Percentiles rank a stretch among this genome's conserved stretches.
phyloP scores from a whole-genome alignment of 1,139 yeast species.

The Zhuliangozyma blackwelliae region DNA sequence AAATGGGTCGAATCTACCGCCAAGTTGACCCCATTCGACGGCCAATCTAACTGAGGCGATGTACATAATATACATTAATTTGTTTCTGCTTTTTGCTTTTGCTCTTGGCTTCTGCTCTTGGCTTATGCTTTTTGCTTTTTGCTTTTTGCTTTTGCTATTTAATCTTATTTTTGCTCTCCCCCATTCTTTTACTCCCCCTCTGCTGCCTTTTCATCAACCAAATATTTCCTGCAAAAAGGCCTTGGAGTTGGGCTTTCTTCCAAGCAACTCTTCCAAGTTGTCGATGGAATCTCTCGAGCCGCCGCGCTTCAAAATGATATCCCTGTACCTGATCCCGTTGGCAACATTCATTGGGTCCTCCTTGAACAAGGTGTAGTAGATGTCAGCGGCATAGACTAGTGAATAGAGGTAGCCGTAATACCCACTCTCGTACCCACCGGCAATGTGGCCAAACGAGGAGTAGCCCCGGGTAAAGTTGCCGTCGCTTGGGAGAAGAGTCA shows the following conservation, averaged over 20 bases:
- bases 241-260: slow-evolving; percentile 67
- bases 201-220: slow-evolving; percentile 10
- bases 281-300: slow-evolving; percentile 69
- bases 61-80: neutral
- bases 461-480: slow-evolving; percentile 58
- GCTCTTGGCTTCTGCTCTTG: neutral
- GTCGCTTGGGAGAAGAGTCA: slow-evolving; percentile 55
- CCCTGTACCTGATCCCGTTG: slow-evolving; percentile 66
- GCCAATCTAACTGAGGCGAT: slow-evolving; percentile 26
- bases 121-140: neutral
- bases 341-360: slow-evolving; percentile 60
- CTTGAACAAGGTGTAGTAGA: slow-evolving; percentile 69
- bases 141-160: neutral
- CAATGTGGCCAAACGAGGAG: slow-evolving; percentile 76
- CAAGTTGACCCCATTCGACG: slow-evolving; percentile 58
- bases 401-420: slow-evolving; percentile 87
- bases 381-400: slow-evolving; percentile 80
- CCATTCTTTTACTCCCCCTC: neutral
- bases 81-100: neutral
- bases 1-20: slow-evolving; percentile 87
- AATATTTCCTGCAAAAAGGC: slow-evolving; percentile 64
- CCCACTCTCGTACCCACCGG: slow-evolving; percentile 83
- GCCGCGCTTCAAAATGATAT: slow-evolving; percentile 64
- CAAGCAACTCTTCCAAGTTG: slow-evolving; percentile 60
- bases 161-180: neutral